Evolutionary conservation across 768 basidiomycete genomes (phyloP).

Genomic region (Boletus rufocinnamomeus): DNA sequence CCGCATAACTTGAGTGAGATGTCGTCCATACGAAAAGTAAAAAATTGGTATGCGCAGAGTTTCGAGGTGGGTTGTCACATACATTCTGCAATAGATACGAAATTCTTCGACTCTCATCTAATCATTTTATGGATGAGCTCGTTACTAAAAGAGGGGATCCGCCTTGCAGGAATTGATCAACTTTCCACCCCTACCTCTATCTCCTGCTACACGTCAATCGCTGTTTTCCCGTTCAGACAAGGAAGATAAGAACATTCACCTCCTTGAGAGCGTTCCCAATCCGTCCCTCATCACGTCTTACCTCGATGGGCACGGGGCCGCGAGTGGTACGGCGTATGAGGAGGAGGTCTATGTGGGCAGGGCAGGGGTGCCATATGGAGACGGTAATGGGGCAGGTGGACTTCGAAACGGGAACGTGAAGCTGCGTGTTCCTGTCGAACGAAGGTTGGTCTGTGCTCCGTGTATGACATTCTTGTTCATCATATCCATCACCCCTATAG

Average conservation of each 20-base stretch:
- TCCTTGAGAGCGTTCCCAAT: conserved; percentile 81
- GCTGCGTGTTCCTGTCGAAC: conserved; percentile 80
- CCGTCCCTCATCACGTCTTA: conserved; percentile 54
- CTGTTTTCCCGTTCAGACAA: conserved; percentile 50
- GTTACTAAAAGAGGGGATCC: conserved; percentile 2
- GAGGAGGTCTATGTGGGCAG: conserved; percentile 1
- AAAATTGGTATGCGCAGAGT: conserved; percentile 98
- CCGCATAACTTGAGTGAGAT: conserved; percentile 90
- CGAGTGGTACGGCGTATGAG: conserved; percentile 11
- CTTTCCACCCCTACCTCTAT: conserved; percentile 77
- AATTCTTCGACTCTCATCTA: background rate
- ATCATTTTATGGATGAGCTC: background rate
- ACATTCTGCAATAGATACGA: background rate
- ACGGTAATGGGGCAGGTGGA: conserved; percentile 27
- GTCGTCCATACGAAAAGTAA: conserved; percentile 91
- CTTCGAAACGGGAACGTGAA: conserved; percentile 58
- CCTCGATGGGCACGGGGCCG: conserved; percentile 36
- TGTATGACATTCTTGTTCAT: conserved; percentile 1
- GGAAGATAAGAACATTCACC: conserved; percentile 33
- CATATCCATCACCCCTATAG: conserved; percentile 39
- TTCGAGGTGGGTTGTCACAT: conserved; percentile 74
- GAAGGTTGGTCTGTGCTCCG: conserved; percentile 52
- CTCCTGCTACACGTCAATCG: conserved; percentile 66
- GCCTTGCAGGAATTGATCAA: conserved; percentile 76
- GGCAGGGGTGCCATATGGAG: conserved; percentile 10